These are phyloP conservation scores for Neurospora sp. DNA, from an alignment of 495 filamentous ascomycete species.

Conservation along the genomic window DNA sequence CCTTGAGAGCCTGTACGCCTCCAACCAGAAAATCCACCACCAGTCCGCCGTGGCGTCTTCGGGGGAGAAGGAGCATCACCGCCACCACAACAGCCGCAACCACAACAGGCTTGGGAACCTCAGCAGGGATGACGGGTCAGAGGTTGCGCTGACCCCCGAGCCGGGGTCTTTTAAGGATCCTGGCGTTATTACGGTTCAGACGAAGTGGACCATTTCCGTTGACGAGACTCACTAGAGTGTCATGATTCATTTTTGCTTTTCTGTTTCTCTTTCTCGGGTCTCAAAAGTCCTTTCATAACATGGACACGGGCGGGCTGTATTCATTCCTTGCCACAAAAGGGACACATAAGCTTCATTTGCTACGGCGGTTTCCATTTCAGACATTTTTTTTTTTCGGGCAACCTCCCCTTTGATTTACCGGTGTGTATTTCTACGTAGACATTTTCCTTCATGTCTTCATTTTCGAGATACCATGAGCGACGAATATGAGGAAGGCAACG, in stretches of 20 bases:
- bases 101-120: neutral
- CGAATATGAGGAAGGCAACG: neutral
- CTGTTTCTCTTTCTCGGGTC: neutral
- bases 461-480: neutral
- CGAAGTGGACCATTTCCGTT: slow-evolving; percentile 12
- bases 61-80: neutral
- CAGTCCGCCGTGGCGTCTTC: slow-evolving; percentile 3
- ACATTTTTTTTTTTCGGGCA: neutral
- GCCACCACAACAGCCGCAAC: neutral
- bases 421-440: neutral
- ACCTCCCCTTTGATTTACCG: neutral
- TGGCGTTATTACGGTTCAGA: slow-evolving; percentile 11
- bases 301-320: neutral
- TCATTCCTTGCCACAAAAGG: neutral
- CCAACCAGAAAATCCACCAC: slow-evolving; percentile 6
- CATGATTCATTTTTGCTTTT: neutral
- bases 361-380: neutral
- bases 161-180: neutral
- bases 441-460: neutral
- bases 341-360: neutral
- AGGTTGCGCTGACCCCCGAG: slow-evolving; percentile 3
- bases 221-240: neutral
- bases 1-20: slow-evolving; percentile 9
- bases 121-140: slow-evolving; percentile 9
- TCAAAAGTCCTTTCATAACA: neutral